Conservation (phyloP, 2,329 filamentous ascomycete species). For the Drechslerella dactyloides region DNA sequence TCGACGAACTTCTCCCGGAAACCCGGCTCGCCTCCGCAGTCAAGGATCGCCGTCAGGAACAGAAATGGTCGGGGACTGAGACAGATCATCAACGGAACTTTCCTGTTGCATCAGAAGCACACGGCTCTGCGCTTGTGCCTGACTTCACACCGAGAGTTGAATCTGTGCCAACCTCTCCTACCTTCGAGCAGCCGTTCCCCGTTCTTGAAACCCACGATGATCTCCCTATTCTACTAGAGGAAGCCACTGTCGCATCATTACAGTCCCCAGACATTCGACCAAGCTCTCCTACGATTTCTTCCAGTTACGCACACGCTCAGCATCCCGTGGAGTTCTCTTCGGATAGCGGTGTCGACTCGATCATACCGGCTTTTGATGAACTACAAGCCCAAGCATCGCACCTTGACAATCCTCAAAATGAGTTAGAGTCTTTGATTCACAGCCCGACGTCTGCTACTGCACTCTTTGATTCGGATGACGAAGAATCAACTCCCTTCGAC, state of each 20-base stretch:
- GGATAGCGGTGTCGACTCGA: not conserved
- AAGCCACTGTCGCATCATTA: not conserved
- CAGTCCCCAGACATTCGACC: not conserved
- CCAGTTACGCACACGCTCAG: not conserved
- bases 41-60: not conserved
- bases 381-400: no score
- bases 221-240: not conserved
- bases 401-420: no score
- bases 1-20: constrained; percentile 32
- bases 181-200: not conserved
- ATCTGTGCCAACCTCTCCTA: not conserved
- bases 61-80: not conserved
- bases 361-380: no score
- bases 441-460: no score
- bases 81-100: not conserved
- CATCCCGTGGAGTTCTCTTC: not conserved
- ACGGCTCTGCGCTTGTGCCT: no score
- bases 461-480: no score
- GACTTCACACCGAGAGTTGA: not conserved
- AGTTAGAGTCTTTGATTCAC: no score
- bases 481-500: no score
- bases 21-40: not conserved
- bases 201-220: not conserved
- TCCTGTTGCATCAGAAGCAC: not conserved
- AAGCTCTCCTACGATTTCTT: not conserved